Conservation (phyloP, 257 asterid genomes). For the Forsythia viridissima region DNA sequence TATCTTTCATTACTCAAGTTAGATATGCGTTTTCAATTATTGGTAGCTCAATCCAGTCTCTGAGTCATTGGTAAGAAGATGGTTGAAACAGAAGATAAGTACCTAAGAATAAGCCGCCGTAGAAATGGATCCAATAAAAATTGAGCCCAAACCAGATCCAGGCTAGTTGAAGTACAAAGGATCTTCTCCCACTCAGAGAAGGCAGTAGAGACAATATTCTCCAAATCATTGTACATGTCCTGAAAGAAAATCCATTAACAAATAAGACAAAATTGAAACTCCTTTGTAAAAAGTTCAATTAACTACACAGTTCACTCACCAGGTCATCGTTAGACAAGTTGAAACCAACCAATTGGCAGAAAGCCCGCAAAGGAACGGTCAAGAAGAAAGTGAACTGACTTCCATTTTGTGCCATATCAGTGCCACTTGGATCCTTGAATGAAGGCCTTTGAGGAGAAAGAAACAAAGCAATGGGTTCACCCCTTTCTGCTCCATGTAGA, state of each 20-base stretch:
- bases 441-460: conserved; percentile 87
- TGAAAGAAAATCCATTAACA: conserved; percentile 34
- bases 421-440: conserved; percentile 51
- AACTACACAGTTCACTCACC: conserved; percentile 45
- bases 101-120: conserved; percentile 90
- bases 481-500: conserved; percentile 88
- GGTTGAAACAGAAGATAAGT: conserved; percentile 25
- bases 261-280: conserved; percentile 13
- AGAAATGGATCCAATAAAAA: conserved; percentile 81
- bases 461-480: conserved; percentile 81
- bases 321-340: conserved; percentile 45
- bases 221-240: conserved; percentile 57
- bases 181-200: conserved; percentile 90
- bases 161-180: conserved; percentile 76
- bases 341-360: conserved; percentile 79
- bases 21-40: background rate
- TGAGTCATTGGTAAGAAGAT: background rate
- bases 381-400: conserved; percentile 94
- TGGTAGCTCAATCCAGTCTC: background rate
- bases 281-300: conserved; percentile 14
- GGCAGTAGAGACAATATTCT: conserved; percentile 63
- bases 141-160: conserved; percentile 95
- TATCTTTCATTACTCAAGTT: background rate
- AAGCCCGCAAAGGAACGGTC: conserved; percentile 87
- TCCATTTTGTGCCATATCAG: conserved; percentile 58